A percentile compares a stretch with the other conserved stretches of the same genome.
Conservation (phyloP, 352 stramenopile genomes). For the Globisporangium sylvaticum region DNA sequence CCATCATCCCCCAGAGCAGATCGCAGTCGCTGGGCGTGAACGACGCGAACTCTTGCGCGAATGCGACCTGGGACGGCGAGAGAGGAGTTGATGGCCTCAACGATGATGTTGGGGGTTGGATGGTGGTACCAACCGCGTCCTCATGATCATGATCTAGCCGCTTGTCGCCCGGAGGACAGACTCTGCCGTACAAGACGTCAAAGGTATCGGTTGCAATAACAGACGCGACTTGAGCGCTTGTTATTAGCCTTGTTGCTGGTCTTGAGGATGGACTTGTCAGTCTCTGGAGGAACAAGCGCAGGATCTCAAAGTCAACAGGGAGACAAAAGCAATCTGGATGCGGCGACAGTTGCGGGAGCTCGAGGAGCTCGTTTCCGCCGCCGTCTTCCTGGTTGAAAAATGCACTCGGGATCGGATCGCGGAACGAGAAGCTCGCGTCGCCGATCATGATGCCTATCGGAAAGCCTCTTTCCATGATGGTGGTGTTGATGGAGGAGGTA, state of each 20-base stretch:
- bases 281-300: slow-evolving; percentile 39
- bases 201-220: slow-evolving; percentile 67
- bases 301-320: slow-evolving; percentile 70
- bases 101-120: background rate
- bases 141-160: background rate
- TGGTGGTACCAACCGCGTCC: slow-evolving; percentile 1
- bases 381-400: slow-evolving; percentile 32
- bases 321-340: slow-evolving; percentile 82
- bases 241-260: background rate
- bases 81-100: background rate
- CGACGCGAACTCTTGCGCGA: slow-evolving; percentile 34
- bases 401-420: slow-evolving; percentile 51
- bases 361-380: slow-evolving; percentile 16
- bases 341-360: slow-evolving; percentile 72
- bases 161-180: background rate
- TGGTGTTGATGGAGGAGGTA: background rate
- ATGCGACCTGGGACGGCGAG: slow-evolving; percentile 18
- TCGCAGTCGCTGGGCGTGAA: slow-evolving; percentile 78
- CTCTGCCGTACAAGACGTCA: slow-evolving; percentile 45
- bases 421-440: slow-evolving; percentile 62
- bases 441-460: slow-evolving; percentile 32
- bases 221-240: slow-evolving; percentile 21
- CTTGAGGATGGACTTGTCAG: slow-evolving; percentile 5
- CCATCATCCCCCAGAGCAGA: slow-evolving; percentile 70
- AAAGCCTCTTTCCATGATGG: slow-evolving; percentile 11